Evolutionary conservation across 192 early-diverging fungal genomes (phyloP).

Genomic region (Podila epicladia): DNA sequence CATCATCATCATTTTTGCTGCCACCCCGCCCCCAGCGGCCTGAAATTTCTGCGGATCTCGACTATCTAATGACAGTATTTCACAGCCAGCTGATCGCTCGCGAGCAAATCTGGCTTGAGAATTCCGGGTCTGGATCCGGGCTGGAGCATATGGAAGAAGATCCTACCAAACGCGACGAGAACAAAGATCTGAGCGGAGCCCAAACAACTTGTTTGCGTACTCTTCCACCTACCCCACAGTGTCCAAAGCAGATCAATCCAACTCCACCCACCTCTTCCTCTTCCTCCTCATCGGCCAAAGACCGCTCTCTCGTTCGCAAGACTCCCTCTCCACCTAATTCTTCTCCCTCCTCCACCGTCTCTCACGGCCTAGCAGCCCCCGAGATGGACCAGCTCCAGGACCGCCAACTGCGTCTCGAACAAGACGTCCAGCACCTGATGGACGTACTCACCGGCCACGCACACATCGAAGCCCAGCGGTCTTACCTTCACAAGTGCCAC

Average conservation of each 20-base stretch:
- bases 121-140: not conserved
- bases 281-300: too few species aligned
- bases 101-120: not conserved
- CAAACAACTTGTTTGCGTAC: too few species aligned
- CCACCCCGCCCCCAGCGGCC: not conserved
- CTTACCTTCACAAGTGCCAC: not conserved
- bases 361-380: not conserved
- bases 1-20: not conserved
- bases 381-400: not conserved
- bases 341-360: not conserved
- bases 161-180: too few species aligned
- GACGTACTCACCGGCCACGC: not conserved
- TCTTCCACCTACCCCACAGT: too few species aligned
- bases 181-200: too few species aligned
- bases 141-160: too few species aligned
- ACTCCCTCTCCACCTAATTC: too few species aligned
- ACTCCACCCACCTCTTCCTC: too few species aligned
- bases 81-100: not conserved
- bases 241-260: too few species aligned
- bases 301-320: too few species aligned
- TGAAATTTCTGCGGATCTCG: not conserved
- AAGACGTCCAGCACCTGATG: not conserved
- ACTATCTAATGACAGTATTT: not conserved
- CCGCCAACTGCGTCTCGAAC: not conserved
- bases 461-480: not conserved